Evolutionary conservation across 73 alveolate species (phyloP), one percentile per base, ranked within the genome.

Genomic region (Symbiodinium pilosum): DNA sequence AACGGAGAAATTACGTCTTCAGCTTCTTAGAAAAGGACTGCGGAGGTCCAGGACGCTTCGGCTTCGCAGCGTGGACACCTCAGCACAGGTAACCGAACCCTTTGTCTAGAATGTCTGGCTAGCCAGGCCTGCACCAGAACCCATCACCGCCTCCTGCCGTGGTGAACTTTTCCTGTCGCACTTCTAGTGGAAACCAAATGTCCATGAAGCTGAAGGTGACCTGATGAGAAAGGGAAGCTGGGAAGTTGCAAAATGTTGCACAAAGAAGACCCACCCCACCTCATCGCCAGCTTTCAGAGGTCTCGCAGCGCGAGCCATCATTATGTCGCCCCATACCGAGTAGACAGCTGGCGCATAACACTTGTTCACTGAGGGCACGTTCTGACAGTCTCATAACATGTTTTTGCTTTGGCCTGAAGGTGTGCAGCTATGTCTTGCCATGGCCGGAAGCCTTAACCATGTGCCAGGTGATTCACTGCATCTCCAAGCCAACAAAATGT

Each of bases 111-210:
- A 32, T n/a, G 24, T 71, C n/a, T 71, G 12, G 1, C 43, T 71
- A 0, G 1, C 30, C 34, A 28, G 21, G 34, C 95, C 95, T 88
- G 51, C 95, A 88, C 95, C 95, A 88, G 44, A 88, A 88, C 43
- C 84, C 84, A 51, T 32, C 52, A 12, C 77, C 77, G 28, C 77
- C 77, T 2, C 84, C 94, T 11, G 94, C 51, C 28, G 18, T 59
- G 95, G 95, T 88, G 71, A 88, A 88, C 51, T 88, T 88, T 32
- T 88, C 95, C 44, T 88, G 95, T 64, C 95, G 95, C 95, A 88
- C 68, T 41, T 88, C 95, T 87, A 88, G 38, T 21, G 87, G 95
- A 47, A 64, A 68, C 95, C 95, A 88, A 39, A 64, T 43, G 47
- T 88, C 95, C 47, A 28, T 40, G 36, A 88, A 11, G 43, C 69